These are phyloP conservation scores for Nyctanthes arbortristis DNA, from an alignment of 257 asterid genomes.

Conservation along the genomic window DNA sequence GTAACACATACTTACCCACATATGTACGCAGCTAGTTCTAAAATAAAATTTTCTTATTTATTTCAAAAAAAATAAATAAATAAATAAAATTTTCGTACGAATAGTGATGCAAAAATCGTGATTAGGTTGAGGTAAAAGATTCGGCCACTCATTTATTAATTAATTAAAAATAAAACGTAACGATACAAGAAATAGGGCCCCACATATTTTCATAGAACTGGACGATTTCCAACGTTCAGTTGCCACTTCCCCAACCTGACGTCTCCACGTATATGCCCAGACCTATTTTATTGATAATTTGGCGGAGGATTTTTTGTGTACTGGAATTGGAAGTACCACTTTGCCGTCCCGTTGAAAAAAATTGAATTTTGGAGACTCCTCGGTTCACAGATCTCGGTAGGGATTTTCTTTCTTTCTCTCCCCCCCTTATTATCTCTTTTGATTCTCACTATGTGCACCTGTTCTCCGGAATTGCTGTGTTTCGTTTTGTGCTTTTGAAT, in stretches of 20 bases:
- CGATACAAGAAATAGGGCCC: too few species aligned
- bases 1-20: too few species aligned
- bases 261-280: constrained; percentile 6
- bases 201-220: constrained; percentile 1
- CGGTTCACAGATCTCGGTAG: constrained; percentile 48
- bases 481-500: constrained; percentile 3
- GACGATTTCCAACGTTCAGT: constrained; percentile 23
- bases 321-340: neutral
- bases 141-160: constrained; percentile 6
- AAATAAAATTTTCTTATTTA: too few species aligned
- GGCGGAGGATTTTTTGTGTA: constrained; percentile 13
- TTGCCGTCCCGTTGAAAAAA: too few species aligned
- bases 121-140: constrained; percentile 20
- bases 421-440: neutral
- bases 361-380: neutral
- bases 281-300: constrained; percentile 8
- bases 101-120: neutral
- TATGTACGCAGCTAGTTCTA: too few species aligned
- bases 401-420: constrained; percentile 16
- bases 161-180: too few species aligned
- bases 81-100: too few species aligned
- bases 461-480: constrained; percentile 12
- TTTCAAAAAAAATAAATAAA: too few species aligned
- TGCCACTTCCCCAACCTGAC: neutral
- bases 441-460: neutral